phyloP scores from a whole-genome alignment of 495 filamentous ascomycete genomes.

The Xylaria castorea region DNA sequence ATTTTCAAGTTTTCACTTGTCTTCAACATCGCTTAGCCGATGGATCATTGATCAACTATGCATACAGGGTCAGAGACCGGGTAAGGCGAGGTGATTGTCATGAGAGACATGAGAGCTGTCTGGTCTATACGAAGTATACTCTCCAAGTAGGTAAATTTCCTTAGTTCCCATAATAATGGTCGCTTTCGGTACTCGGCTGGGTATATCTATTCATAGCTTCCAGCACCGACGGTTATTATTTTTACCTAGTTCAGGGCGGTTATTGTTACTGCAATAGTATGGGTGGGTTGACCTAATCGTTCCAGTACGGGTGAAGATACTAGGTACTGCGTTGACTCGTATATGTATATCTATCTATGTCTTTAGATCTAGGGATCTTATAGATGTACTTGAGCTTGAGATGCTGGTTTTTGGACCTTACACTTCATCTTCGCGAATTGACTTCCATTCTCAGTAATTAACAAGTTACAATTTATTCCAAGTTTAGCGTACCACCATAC shows the following conservation, averaged over 20 bases:
- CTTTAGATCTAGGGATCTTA: background rate
- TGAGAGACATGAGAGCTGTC: background rate
- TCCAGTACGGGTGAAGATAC: background rate
- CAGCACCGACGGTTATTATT: background rate
- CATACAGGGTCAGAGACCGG: background rate
- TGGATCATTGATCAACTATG: background rate
- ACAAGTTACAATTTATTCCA: background rate
- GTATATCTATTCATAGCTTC: conserved; percentile 4
- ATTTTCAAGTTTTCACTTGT: background rate
- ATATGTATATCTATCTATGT: background rate
- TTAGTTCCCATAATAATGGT: background rate
- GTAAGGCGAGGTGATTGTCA: background rate
- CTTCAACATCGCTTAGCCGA: background rate
- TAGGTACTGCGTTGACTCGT: background rate
- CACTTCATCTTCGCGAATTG: background rate
- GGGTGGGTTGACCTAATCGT: background rate
- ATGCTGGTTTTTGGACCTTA: background rate
- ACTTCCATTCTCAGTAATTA: background rate
- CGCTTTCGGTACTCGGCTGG: background rate
- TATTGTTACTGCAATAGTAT: background rate
- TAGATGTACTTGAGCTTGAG: background rate
- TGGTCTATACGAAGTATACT: too few relatives aligned
- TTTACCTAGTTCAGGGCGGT: too few relatives aligned
- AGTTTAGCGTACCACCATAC: background rate
- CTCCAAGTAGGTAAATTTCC: background rate